A percentile compares a stretch with the other conserved stretches of the same genome.
phyloP scores from a whole-genome alignment of 2,329 filamentous ascomycete genomes.

The Samsoniella hepiali region DNA sequence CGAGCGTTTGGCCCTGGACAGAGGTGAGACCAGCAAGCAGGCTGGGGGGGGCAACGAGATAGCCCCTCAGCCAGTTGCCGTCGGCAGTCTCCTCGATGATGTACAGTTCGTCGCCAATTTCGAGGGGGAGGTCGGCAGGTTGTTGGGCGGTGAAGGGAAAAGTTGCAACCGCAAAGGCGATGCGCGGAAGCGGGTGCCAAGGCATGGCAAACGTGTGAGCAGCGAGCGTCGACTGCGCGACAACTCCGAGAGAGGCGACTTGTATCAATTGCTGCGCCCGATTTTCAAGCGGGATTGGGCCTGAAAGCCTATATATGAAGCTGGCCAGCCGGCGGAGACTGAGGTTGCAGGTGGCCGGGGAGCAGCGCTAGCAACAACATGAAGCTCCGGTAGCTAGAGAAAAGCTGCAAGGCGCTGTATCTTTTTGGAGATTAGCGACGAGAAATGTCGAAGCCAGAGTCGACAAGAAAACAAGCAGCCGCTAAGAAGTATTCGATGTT shows the following conservation, averaged over 20 bases:
- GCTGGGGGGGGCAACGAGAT: slow-evolving; percentile 90
- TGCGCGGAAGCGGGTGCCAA: slow-evolving; percentile 94
- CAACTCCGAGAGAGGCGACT: slow-evolving; percentile 17
- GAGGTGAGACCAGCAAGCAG: slow-evolving; percentile 88
- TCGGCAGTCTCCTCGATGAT: slow-evolving; percentile 96
- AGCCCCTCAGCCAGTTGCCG: slow-evolving; percentile 90
- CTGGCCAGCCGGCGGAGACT: slow-evolving; percentile 13
- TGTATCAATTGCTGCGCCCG: not conserved
- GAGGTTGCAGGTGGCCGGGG: slow-evolving; percentile 15
- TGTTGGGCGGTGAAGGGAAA: slow-evolving; percentile 88
- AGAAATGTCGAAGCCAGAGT: not conserved
- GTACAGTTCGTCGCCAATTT: slow-evolving; percentile 97
- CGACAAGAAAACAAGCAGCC: not conserved
- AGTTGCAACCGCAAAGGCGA: slow-evolving; percentile 95
- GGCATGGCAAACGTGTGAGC: slow-evolving; percentile 59
- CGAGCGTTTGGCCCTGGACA: slow-evolving; percentile 85
- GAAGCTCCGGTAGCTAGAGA: slow-evolving; percentile 7
- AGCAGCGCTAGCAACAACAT: slow-evolving; percentile 15
- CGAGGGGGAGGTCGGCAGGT: slow-evolving; percentile 87
- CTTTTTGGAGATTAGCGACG: not conserved
- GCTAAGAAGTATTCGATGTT: not conserved
- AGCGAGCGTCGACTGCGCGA: not conserved
- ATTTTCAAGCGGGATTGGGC: not conserved
- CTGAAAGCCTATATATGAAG: not conserved
- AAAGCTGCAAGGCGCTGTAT: not conserved